phyloP scores from a whole-genome alignment of 495 filamentous ascomycete genomes.

The Pseudotulostoma volvatum region DNA sequence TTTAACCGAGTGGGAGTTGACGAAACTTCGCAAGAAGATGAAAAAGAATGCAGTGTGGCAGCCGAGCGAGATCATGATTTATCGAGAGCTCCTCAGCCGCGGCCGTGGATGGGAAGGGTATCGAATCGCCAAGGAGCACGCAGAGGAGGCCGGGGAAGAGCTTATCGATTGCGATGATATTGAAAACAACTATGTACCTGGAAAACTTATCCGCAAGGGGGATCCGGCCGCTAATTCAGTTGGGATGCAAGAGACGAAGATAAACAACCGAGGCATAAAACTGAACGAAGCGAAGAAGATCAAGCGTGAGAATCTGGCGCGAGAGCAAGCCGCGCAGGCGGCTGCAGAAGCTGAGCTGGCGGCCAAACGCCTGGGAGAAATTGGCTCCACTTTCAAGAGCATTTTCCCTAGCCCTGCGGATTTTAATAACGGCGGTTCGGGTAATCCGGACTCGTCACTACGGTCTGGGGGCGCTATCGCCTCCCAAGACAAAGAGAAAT shows the following conservation, averaged over 20 bases:
- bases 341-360: constrained; percentile 46
- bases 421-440: constrained; percentile 1
- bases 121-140: constrained; percentile 46
- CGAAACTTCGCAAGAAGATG: constrained; percentile 83
- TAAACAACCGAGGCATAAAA: constrained; percentile 80
- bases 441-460: constrained; percentile 1
- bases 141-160: constrained; percentile 47
- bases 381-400: constrained; percentile 34
- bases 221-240: constrained; percentile 30
- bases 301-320: constrained; percentile 55
- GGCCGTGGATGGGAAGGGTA: constrained; percentile 68
- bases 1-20: constrained; percentile 82
- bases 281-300: constrained; percentile 85
- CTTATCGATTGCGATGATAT: constrained; percentile 43
- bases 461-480: constrained; percentile 1
- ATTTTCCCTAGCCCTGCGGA: constrained; percentile 18
- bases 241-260: constrained; percentile 23
- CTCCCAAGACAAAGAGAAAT: constrained; percentile 10
- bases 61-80: constrained; percentile 92
- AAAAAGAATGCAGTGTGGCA: constrained; percentile 98
- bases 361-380: constrained; percentile 36
- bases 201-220: constrained; percentile 28
- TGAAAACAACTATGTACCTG: constrained; percentile 25
- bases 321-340: constrained; percentile 42
- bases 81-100: constrained; percentile 61